These are phyloP conservation scores for Ulota crispa DNA, from an alignment of 225 moss, liverwort and hornwort genomes.

Conservation along the genomic window DNA sequence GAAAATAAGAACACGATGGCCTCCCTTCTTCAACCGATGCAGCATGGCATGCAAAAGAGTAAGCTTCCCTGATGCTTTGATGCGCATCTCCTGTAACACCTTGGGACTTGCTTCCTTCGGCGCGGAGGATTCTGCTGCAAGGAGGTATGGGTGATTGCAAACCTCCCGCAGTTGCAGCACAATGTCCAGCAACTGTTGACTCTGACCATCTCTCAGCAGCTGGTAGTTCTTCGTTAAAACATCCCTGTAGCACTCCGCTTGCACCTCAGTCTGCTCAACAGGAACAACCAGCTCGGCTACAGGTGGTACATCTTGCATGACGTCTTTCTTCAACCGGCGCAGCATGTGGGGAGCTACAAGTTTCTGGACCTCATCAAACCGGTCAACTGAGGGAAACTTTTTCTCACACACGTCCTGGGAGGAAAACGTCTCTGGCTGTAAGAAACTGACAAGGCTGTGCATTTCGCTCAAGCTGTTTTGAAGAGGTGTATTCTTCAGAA, in stretches of 20 bases:
- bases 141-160: slow-evolving; percentile 90
- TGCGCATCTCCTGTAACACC: slow-evolving; percentile 72
- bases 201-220: slow-evolving; percentile 62
- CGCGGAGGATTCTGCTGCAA: slow-evolving; percentile 49
- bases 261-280: slow-evolving; percentile 70
- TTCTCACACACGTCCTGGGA: slow-evolving; percentile 75
- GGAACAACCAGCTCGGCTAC: slow-evolving; percentile 70
- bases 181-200: slow-evolving; percentile 68
- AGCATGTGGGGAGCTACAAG: slow-evolving; percentile 83
- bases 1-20: slow-evolving; percentile 78
- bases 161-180: slow-evolving; percentile 83
- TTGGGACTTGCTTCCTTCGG: slow-evolving; percentile 67
- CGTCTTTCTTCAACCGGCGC: slow-evolving; percentile 79
- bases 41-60: slow-evolving; percentile 87
- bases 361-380: slow-evolving; percentile 75
- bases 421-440: slow-evolving; percentile 70
- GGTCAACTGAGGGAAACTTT: slow-evolving; percentile 62
- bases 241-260: slow-evolving; percentile 80
- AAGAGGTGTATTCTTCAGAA: slow-evolving; percentile 65
- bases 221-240: slow-evolving; percentile 76
- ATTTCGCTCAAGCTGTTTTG: slow-evolving; percentile 70
- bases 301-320: slow-evolving; percentile 59
- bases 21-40: slow-evolving; percentile 63
- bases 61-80: slow-evolving; percentile 87
- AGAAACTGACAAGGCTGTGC: slow-evolving; percentile 72